Evolutionary conservation across 345 rosid genomes (phyloP).

Genomic region (Sapria himalayana): DNA sequence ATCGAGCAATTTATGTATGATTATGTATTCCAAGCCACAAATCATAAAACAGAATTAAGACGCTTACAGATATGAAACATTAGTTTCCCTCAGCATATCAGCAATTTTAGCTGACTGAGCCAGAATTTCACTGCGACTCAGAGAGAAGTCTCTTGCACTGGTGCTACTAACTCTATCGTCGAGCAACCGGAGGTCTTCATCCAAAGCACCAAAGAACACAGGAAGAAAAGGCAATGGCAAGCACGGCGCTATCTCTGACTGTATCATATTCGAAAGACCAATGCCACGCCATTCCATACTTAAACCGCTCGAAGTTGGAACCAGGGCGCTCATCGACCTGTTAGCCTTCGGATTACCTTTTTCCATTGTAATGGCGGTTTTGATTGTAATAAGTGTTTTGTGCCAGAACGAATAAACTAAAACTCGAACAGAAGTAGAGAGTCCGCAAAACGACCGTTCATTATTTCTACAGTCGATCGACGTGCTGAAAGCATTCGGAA

Average conservation of each 20-base stretch:
- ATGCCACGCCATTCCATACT: conserved; percentile 38
- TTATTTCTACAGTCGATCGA: no score
- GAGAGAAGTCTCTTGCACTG: no score
- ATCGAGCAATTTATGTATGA: neutral
- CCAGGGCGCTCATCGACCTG: conserved; percentile 39
- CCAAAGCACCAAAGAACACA: conserved; percentile 61
- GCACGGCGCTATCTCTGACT: conserved; percentile 82
- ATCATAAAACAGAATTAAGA: neutral
- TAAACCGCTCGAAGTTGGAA: conserved; percentile 12
- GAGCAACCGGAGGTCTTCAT: conserved; percentile 41
- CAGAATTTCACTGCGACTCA: conserved; percentile 49
- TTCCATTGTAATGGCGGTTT: no score
- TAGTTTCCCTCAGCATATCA: conserved; percentile 44
- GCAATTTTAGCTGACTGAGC: conserved; percentile 55
- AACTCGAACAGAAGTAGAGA: no score
- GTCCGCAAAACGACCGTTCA: no score
- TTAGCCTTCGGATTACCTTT: conserved; percentile 14
- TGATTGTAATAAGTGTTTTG: no score
- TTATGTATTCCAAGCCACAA: neutral
- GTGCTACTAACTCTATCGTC: conserved; percentile 21
- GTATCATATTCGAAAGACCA: conserved; percentile 69
- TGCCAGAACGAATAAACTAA: no score
- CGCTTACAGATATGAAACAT: conserved; percentile 84
- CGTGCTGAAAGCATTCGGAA: no score
- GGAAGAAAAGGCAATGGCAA: conserved; percentile 86